Conservation (phyloP, 164 flowering plant species). For the Dillenia suffruticosa region DNA sequence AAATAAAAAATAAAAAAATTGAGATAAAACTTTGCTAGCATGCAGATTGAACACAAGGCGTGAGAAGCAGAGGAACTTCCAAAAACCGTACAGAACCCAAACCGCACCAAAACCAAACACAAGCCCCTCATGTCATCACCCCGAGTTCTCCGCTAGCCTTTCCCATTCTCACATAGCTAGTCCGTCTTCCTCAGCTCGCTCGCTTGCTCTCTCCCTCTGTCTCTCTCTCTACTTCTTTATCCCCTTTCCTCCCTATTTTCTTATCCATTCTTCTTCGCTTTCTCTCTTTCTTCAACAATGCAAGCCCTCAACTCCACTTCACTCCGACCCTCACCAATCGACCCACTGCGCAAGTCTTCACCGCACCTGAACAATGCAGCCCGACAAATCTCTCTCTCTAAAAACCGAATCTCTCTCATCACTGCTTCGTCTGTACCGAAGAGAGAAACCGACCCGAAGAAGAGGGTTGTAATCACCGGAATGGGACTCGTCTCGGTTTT, state of each 20-base stretch:
- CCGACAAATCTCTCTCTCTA: slow-evolving; percentile 11
- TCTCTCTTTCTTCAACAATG: slow-evolving; percentile 15
- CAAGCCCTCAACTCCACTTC: slow-evolving; percentile 32
- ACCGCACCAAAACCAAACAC: too few species aligned
- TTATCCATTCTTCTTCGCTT: background rate
- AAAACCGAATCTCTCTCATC: slow-evolving; percentile 21
- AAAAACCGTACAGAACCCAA: too few species aligned
- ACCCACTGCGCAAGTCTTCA: slow-evolving; percentile 26
- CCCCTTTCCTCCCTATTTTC: background rate
- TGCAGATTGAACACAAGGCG: too few species aligned
- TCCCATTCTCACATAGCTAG: too few species aligned
- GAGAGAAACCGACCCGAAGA: slow-evolving; percentile 62
- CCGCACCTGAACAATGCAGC: slow-evolving; percentile 1
- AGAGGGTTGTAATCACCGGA: slow-evolving; percentile 65
- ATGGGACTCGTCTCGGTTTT: slow-evolving; percentile 73
- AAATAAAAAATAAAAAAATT: too few species aligned
- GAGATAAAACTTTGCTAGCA: too few species aligned
- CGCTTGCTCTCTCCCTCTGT: too few species aligned
- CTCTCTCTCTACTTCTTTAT: too few species aligned
- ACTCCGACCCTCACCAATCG: slow-evolving; percentile 34
- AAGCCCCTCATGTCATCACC: too few species aligned
- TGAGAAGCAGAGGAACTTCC: too few species aligned
- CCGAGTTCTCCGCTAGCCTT: too few species aligned
- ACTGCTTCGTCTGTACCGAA: slow-evolving; percentile 36
- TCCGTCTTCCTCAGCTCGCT: too few species aligned